phyloP scores from a whole-genome alignment of 1,139 yeast genomes.

The Pichia sp. region DNA sequence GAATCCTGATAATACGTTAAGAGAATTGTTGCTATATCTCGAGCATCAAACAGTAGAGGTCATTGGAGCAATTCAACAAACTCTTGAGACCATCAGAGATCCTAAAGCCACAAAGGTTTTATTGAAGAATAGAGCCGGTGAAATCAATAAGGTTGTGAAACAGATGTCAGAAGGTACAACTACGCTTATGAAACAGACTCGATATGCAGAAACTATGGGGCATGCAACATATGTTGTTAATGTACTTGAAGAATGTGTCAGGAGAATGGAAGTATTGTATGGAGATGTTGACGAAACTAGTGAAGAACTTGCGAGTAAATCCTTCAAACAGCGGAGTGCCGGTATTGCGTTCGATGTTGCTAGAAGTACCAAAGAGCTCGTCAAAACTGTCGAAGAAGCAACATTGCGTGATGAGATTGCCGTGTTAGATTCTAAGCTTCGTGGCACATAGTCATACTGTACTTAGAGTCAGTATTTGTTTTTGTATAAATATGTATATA shows the following conservation, averaged over 20 bases:
- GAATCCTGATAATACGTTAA: slow-evolving; percentile 81
- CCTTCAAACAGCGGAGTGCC: slow-evolving; percentile 85
- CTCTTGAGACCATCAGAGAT: slow-evolving; percentile 66
- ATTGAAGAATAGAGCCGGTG: slow-evolving; percentile 61
- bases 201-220: slow-evolving; percentile 74
- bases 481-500: too few relatives aligned
- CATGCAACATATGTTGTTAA: slow-evolving; percentile 90
- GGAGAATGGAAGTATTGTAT: slow-evolving; percentile 58
- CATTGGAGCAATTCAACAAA: slow-evolving; percentile 78
- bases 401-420: slow-evolving; percentile 55
- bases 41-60: slow-evolving; percentile 95
- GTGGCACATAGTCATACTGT: slow-evolving; percentile 1
- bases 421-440: slow-evolving; percentile 24
- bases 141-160: slow-evolving; percentile 66
- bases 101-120: slow-evolving; percentile 73
- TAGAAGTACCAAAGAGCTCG: slow-evolving; percentile 90
- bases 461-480: too few relatives aligned
- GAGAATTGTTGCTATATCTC: slow-evolving; percentile 74
- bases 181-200: slow-evolving; percentile 80
- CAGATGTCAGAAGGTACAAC: slow-evolving; percentile 91
- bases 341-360: slow-evolving; percentile 96
- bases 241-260: slow-evolving; percentile 76
- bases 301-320: slow-evolving; percentile 78
- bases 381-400: slow-evolving; percentile 92
- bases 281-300: slow-evolving; percentile 34